Evolutionary conservation across 257 asterid genomes (phyloP).

Genomic region (Capsicum baccatum): DNA sequence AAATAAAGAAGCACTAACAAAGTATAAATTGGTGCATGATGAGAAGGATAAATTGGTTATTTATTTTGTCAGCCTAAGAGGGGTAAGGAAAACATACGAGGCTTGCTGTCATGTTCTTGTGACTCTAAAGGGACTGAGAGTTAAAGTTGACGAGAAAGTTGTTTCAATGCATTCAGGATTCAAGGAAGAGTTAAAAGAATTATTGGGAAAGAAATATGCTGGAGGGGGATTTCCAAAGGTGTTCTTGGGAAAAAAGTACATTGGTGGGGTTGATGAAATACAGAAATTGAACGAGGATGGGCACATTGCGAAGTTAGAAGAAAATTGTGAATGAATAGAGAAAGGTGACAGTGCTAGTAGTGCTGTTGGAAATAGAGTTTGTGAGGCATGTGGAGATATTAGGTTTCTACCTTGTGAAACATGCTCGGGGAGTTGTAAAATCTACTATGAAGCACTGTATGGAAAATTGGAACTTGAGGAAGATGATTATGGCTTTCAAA

Average conservation of each 20-base stretch:
- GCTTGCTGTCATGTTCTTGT: conserved; percentile 84
- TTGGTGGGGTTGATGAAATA: conserved; percentile 91
- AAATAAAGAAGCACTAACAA: not conserved
- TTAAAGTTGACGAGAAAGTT: conserved; percentile 83
- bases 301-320: conserved; percentile 65
- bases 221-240: conserved; percentile 67
- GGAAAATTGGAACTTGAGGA: conserved; percentile 37
- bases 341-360: conserved; percentile 32
- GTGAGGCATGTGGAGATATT: conserved; percentile 86
- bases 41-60: conserved; percentile 58
- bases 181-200: conserved; percentile 67
- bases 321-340: conserved; percentile 60
- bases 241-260: conserved; percentile 57
- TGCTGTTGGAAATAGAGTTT: conserved; percentile 36
- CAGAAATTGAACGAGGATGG: conserved; percentile 75
- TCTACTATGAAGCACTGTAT: conserved; percentile 57
- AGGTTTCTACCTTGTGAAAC: conserved; percentile 88
- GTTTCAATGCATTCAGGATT: conserved; percentile 92
- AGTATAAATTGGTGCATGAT: not conserved
- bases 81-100: conserved; percentile 91
- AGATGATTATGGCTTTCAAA: conserved; percentile 54
- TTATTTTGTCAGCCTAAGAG: conserved; percentile 84
- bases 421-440: conserved; percentile 90
- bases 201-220: conserved; percentile 54
- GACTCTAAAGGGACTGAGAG: conserved; percentile 70